These are phyloP conservation scores for Musa troglodytarum DNA, from an alignment of 176 grass and related monocot species.

Conservation along the genomic window DNA sequence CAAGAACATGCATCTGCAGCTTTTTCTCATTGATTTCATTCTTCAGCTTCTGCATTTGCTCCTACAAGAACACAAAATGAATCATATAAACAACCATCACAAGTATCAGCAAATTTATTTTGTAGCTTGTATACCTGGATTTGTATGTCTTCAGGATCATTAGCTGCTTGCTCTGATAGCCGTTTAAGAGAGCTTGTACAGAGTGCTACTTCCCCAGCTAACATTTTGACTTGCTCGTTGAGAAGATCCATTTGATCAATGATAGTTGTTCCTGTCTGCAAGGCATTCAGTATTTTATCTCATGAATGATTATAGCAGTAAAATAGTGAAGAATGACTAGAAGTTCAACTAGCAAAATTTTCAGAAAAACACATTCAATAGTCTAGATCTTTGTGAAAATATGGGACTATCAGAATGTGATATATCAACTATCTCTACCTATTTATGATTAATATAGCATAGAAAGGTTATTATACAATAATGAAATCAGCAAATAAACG, in stretches of 20 bases:
- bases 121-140: conserved; percentile 31
- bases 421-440: too few relatives aligned
- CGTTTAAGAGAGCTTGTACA: conserved; percentile 96
- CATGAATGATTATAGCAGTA: not conserved
- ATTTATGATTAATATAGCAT: too few relatives aligned
- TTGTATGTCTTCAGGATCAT: conserved; percentile 52
- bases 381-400: too few relatives aligned
- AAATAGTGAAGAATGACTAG: not conserved
- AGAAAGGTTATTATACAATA: too few relatives aligned
- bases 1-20: conserved; percentile 78
- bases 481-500: too few relatives aligned
- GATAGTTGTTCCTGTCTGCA: conserved; percentile 84
- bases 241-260: conserved; percentile 99
- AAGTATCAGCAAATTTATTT: not conserved
- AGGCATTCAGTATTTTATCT: conserved; percentile 10
- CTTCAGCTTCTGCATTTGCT: conserved; percentile 73
- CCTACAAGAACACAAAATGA: conserved; percentile 32
- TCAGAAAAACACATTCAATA: not conserved
- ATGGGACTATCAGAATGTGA: too few relatives aligned
- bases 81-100: not conserved
- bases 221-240: conserved; percentile 91
- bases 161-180: conserved; percentile 58
- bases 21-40: conserved; percentile 86
- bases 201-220: conserved; percentile 81
- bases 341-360: not conserved